Evolutionary conservation across 805 yeast species (phyloP), one percentile per base, ranked within the genome.

Genomic region (Nadsonia fulvescens): DNA sequence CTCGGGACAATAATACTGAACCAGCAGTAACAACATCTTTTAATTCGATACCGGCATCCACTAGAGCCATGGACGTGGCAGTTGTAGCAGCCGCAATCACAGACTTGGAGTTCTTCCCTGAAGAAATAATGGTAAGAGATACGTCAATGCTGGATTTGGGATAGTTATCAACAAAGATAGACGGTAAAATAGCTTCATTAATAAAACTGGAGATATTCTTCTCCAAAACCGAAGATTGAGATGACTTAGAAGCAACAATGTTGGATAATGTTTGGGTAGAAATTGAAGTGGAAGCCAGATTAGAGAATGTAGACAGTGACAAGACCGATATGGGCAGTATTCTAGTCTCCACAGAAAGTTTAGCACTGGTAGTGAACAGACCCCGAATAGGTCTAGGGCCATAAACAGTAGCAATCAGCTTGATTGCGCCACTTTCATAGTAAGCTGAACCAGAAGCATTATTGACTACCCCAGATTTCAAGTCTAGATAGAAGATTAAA

Each of bases 81-180:
- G 70, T 71, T n/a, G 66, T 57, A 3, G 71, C 52, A 53, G 70
- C 65, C 13, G 62, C 57, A 12, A 56, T 44, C 28, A 61, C 48
- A 8, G 44, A 32, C 22, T 36, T 35, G 10, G 30, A 17, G 14
- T 37, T 44, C 16, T 53, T 49, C 20, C 63, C 45, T 20, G 49
- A 37, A 5, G 72, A 57, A 15, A 83, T 59, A 5, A 86, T 54
- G 20, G 73, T 66, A 5, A 89, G 55, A 34, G 71, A 73, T 9
- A 86, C 62, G 41, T 74, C 89, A 31, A 86, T 78, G 11, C 83
- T 70, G 3, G 93, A 77, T 48, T 86, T 86, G 4, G 96, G 95
- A 46, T 89, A 89, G 34, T 71, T 70, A 8, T 65, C 65, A 17
- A 79, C 53, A 11, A 72, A 37, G 2, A 76, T 56, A 1, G 70